Percentiles rank a stretch among this genome's conserved stretches.
Conservation (phyloP, 495 filamentous ascomycete genomes). For the Aspergillus bertholletiae region DNA sequence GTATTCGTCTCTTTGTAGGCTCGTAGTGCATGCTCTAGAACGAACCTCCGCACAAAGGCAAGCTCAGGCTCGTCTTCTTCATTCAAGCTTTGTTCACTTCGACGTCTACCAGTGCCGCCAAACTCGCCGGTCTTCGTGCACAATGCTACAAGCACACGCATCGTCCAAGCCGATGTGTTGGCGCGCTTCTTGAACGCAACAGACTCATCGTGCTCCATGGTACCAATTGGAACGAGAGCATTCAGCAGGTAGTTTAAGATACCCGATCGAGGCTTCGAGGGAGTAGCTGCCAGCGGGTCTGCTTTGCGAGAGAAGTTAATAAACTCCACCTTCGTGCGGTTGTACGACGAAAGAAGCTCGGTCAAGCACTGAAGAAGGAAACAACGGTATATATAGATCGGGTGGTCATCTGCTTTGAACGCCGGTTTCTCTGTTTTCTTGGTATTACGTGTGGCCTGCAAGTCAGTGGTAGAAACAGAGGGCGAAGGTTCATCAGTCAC, state of each 20-base stretch:
- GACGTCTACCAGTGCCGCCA: constrained; percentile 35
- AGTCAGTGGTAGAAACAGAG: constrained; percentile 34
- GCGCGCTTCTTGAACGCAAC: constrained; percentile 75
- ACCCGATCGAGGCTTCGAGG: constrained; percentile 88
- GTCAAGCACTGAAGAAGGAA: constrained; percentile 92
- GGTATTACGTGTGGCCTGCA: constrained; percentile 22
- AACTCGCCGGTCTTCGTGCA: constrained; percentile 80
- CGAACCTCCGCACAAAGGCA: constrained; percentile 87
- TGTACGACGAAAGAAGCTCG: constrained; percentile 90
- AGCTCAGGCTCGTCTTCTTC: constrained; percentile 84
- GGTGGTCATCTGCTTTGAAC: constrained; percentile 91
- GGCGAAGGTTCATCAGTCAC: constrained; percentile 34
- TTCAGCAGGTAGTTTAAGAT: constrained; percentile 92
- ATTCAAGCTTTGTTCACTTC: constrained; percentile 45
- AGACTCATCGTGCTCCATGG: constrained; percentile 70
- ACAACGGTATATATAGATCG: constrained; percentile 93
- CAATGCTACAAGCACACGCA: constrained; percentile 80
- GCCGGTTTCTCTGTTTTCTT: constrained; percentile 70
- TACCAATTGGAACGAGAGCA: constrained; percentile 75
- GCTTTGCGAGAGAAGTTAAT: constrained; percentile 96
- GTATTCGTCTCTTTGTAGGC: constrained; percentile 86
- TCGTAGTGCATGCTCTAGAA: constrained; percentile 86
- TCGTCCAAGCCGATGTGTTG: constrained; percentile 79
- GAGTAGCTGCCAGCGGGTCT: constrained; percentile 76
- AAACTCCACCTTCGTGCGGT: constrained; percentile 93